These are phyloP conservation scores for Talaromyces thailandensis DNA, from an alignment of 495 filamentous ascomycete species.

Conservation along the genomic window DNA sequence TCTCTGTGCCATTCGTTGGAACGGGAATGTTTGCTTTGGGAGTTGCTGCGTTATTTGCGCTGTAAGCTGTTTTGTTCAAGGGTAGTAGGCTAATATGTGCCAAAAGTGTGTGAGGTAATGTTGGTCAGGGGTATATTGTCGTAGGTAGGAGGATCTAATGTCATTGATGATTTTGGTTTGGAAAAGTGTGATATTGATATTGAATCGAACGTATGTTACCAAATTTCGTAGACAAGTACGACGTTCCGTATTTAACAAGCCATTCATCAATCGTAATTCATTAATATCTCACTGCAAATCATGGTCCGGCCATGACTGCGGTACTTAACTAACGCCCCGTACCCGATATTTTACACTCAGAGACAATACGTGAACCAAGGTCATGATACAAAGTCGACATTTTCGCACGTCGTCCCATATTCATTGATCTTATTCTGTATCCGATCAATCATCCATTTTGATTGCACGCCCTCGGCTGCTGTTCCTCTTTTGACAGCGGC, in stretches of 20 bases:
- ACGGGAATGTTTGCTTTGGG: not conserved
- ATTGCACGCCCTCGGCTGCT: conserved; percentile 13
- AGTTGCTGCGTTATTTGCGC: not conserved
- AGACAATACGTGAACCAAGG: not conserved
- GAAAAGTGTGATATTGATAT: too few relatives aligned
- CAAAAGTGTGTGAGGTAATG: not conserved
- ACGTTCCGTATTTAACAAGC: not conserved
- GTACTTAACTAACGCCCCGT: not conserved
- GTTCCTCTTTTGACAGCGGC: conserved; percentile 22
- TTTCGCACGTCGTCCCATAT: not conserved
- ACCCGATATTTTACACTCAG: not conserved
- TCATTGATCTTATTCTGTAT: conserved; percentile 11
- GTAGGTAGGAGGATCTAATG: not conserved
- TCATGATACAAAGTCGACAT: not conserved
- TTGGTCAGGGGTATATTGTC: too few relatives aligned
- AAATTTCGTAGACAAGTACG: not conserved
- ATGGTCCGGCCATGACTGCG: not conserved
- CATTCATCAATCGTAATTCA: not conserved
- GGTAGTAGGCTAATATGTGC: not conserved
- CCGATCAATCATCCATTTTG: conserved; percentile 26
- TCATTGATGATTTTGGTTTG: not conserved
- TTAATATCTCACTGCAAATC: not conserved
- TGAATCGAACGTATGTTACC: not conserved
- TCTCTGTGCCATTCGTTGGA: not conserved
- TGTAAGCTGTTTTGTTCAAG: not conserved